Percentiles rank a stretch among this genome's conserved stretches.
Evolutionary conservation across 495 filamentous ascomycete species (phyloP).

Genomic region (Jackrogersella minutella): DNA sequence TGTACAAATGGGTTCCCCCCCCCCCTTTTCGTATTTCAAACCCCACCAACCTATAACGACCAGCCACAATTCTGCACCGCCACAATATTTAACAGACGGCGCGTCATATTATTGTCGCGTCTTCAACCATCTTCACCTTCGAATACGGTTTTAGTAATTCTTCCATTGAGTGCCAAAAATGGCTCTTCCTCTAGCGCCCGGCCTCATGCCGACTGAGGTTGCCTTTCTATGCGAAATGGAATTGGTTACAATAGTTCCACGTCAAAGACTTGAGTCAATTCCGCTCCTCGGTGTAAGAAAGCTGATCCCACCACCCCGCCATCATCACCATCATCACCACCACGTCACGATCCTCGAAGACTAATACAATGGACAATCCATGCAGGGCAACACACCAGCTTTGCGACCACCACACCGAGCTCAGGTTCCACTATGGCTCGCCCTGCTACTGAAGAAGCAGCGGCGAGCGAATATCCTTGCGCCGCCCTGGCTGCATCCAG

Average conservation of each 20-base stretch:
- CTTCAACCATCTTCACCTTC: background rate
- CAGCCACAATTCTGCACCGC: conserved; percentile 12
- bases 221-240: conserved; percentile 98
- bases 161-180: conserved; percentile 54
- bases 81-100: conserved; percentile 12
- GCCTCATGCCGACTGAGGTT: conserved; percentile 87
- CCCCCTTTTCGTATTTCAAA: background rate
- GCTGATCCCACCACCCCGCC: conserved; percentile 37
- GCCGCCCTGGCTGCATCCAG: conserved; percentile 83
- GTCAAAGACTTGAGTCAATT: conserved; percentile 86
- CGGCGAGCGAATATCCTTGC: conserved; percentile 91
- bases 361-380: conserved; percentile 12
- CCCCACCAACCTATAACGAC: background rate
- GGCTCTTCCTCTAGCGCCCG: conserved; percentile 83
- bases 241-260: conserved; percentile 88
- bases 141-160: conserved; percentile 1
- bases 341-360: conserved; percentile 10
- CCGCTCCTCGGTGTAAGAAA: conserved; percentile 78
- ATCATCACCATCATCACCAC: conserved; percentile 1
- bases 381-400: conserved; percentile 76
- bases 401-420: conserved; percentile 84
- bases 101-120: conserved; percentile 23
- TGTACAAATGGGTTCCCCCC: no score
- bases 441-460: conserved; percentile 96
- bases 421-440: conserved; percentile 90